Conservation (phyloP, 768 basidiomycete genomes). For the Agaricus subrufescens region DNA sequence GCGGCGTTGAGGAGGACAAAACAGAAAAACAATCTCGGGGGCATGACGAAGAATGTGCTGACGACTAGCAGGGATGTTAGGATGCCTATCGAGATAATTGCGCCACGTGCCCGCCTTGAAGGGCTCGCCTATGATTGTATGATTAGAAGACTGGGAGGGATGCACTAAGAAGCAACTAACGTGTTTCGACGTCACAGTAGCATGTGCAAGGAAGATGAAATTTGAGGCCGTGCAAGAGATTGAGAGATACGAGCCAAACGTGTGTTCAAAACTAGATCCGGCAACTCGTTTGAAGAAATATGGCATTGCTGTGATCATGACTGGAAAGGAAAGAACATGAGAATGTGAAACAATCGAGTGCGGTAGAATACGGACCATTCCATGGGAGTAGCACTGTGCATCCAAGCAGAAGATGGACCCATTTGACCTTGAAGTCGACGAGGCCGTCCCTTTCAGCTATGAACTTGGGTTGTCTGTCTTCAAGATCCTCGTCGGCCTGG, state of each 20-base stretch:
- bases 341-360: background rate
- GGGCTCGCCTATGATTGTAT: slow-evolving; percentile 45
- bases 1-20: slow-evolving; percentile 62
- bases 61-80: slow-evolving; percentile 58
- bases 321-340: slow-evolving; percentile 32
- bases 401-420: slow-evolving; percentile 72
- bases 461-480: slow-evolving; percentile 1
- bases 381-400: slow-evolving; percentile 80
- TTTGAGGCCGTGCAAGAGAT: slow-evolving; percentile 60
- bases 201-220: slow-evolving; percentile 69
- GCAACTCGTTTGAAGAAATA: slow-evolving; percentile 72
- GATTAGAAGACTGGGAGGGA: background rate
- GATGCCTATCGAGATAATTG: slow-evolving; percentile 45
- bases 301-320: slow-evolving; percentile 80
- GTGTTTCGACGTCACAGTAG: slow-evolving; percentile 63
- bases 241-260: slow-evolving; percentile 66
- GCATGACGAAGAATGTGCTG: slow-evolving; percentile 56
- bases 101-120: slow-evolving; percentile 49
- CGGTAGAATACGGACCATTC: slow-evolving; percentile 61
- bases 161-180: slow-evolving; percentile 31
- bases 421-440: slow-evolving; percentile 42
- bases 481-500: slow-evolving; percentile 9
- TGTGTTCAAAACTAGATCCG: slow-evolving; percentile 49
- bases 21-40: slow-evolving; percentile 54
- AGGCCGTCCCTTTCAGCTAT: slow-evolving; percentile 22